Evolutionary conservation across 2,329 filamentous ascomycete genomes (phyloP).

Genomic region (Penicillium sp.): DNA sequence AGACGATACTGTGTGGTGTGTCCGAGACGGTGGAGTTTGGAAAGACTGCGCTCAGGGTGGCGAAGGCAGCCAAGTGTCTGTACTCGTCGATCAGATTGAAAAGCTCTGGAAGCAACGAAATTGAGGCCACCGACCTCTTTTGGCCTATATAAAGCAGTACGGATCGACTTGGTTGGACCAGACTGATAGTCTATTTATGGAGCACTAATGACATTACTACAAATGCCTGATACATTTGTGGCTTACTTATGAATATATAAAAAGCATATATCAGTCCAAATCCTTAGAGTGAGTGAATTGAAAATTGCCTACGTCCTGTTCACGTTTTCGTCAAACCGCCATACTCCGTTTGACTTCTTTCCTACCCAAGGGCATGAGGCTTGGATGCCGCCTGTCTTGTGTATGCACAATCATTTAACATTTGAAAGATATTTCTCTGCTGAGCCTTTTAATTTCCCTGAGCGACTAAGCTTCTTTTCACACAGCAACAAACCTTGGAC

Average conservation of each 20-base stretch:
- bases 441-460: background rate
- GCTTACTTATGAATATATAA: no score
- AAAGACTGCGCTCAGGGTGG: slow-evolving; percentile 73
- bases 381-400: no score
- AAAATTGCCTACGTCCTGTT: no score
- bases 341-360: no score
- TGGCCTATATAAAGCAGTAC: background rate
- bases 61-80: slow-evolving; percentile 55
- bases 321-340: no score
- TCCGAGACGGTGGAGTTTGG: slow-evolving; percentile 80
- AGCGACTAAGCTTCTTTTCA: background rate
- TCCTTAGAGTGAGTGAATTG: no score
- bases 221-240: no score
- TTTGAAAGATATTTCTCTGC: background rate
- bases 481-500: background rate
- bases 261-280: no score
- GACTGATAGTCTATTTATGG: background rate
- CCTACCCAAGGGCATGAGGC: no score
- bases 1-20: slow-evolving; percentile 79
- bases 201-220: no score
- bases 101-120: slow-evolving; percentile 61
- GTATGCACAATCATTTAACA: no score
- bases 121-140: slow-evolving; percentile 15
- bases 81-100: slow-evolving; percentile 78
- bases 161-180: no score